Percentiles rank a stretch among this genome's conserved stretches.
phyloP scores from a whole-genome alignment of 805 yeast species.

The Starmerella vaccinii region DNA sequence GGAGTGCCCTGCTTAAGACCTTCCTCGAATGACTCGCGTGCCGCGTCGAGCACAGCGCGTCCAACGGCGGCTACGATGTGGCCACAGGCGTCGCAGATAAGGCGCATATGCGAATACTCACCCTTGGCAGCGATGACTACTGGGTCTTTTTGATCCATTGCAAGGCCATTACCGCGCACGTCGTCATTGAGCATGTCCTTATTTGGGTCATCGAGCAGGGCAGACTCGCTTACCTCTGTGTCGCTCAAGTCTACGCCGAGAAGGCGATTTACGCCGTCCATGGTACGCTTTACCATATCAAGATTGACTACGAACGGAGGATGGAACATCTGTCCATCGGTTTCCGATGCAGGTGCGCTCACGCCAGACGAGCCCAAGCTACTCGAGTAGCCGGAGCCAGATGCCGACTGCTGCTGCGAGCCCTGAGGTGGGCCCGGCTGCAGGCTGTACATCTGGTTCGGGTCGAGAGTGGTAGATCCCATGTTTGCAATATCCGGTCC shows the following conservation, averaged over 20 bases:
- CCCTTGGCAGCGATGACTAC: conserved; percentile 16
- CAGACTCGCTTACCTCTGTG: conserved; percentile 21
- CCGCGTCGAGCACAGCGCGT: conserved; percentile 32
- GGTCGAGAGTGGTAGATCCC: not conserved
- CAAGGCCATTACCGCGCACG: not conserved
- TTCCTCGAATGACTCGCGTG: conserved; percentile 25
- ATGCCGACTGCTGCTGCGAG: not conserved
- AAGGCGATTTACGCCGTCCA: conserved; percentile 22
- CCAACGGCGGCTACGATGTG: conserved; percentile 77
- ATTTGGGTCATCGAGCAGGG: conserved; percentile 15
- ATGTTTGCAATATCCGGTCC: not conserved
- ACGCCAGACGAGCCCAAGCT: not conserved
- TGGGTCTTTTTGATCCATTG: conserved; percentile 8
- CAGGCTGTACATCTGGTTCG: not conserved
- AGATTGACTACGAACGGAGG: conserved; percentile 19
- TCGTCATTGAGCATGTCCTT: not conserved
- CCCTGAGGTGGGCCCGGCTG: not conserved
- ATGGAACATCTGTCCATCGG: not conserved
- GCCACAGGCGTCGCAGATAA: conserved; percentile 70
- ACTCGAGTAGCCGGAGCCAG: not conserved
- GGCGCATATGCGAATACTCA: conserved; percentile 41
- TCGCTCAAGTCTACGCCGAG: conserved; percentile 24
- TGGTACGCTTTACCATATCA: conserved; percentile 19
- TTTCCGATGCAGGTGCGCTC: not conserved
- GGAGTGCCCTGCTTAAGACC: conserved; percentile 11